These are phyloP conservation scores for Chamaecyparis obtusa DNA, from an alignment of 75 land plant species.

Conservation along the genomic window DNA sequence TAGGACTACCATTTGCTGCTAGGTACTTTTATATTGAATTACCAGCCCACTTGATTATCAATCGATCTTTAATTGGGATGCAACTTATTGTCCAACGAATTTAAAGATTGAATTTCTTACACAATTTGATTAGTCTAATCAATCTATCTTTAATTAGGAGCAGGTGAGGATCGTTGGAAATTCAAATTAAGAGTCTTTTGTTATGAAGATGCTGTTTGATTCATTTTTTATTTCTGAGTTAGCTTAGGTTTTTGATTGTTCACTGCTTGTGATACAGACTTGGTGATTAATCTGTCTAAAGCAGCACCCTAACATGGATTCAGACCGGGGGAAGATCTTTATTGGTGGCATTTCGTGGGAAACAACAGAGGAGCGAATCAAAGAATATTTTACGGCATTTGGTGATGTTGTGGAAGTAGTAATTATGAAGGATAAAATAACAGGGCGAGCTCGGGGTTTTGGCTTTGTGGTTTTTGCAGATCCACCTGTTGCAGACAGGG, in stretches of 20 bases:
- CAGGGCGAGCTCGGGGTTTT: conserved; percentile 49
- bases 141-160: no score
- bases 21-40: no score
- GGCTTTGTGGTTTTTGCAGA: conserved; percentile 52
- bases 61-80: no score
- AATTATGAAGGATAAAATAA: conserved; percentile 49
- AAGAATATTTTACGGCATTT: conserved; percentile 32
- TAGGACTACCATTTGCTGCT: no score
- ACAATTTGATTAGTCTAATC: not conserved
- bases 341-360: conserved; percentile 59
- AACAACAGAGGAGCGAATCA: conserved; percentile 50
- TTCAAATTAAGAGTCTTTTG: not conserved
- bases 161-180: not conserved
- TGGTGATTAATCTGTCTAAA: conserved; percentile 32
- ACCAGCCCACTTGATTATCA: no score
- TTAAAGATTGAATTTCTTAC: not conserved
- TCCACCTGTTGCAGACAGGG: conserved; percentile 42
- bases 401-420: conserved; percentile 48
- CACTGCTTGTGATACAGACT: not conserved
- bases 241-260: not conserved
- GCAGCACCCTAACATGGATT: conserved; percentile 34
- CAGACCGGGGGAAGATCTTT: conserved; percentile 53
- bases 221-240: not conserved
- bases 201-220: not conserved
- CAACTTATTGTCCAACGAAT: no score